Conservation (phyloP, 495 filamentous ascomycete genomes). For the Annulohypoxylon stygium region DNA sequence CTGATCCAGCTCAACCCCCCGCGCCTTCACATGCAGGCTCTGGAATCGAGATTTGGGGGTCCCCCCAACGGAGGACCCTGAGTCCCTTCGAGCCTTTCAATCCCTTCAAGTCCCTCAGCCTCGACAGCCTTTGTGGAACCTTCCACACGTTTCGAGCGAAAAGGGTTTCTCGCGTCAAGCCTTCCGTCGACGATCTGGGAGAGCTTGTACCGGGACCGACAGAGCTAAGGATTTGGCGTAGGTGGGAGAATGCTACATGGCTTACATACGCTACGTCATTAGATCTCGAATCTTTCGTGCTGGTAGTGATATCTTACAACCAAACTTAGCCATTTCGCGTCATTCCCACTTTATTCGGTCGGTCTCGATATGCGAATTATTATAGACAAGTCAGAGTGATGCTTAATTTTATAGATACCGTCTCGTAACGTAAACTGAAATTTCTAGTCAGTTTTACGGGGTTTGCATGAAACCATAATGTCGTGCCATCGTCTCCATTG, state of each 20-base stretch:
- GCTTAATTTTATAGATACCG: constrained; percentile 33
- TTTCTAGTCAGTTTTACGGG: not conserved
- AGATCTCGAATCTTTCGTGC: constrained; percentile 40
- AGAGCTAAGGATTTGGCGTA: constrained; percentile 6
- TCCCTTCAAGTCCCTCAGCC: constrained; percentile 28
- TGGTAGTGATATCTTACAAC: constrained; percentile 42
- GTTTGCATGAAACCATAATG: not conserved
- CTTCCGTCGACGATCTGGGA: constrained; percentile 24
- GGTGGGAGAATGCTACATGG: constrained; percentile 38
- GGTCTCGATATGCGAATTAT: constrained; percentile 32
- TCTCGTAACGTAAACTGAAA: not conserved
- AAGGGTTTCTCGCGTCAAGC: constrained; percentile 27
- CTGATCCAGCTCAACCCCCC: constrained; percentile 27
- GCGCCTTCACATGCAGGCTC: constrained; percentile 26
- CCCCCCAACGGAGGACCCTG: constrained; percentile 1
- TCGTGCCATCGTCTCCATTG: not conserved
- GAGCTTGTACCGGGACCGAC: constrained; percentile 8
- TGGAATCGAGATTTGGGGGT: constrained; percentile 30
- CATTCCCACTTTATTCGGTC: constrained; percentile 24
- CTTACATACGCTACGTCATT: constrained; percentile 40
- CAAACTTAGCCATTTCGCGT: constrained; percentile 6
- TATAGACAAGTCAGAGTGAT: not conserved
- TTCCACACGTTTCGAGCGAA: constrained; percentile 20
- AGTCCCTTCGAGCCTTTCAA: not conserved
- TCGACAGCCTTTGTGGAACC: constrained; percentile 21